These are phyloP conservation scores for Gaultheria prostrata DNA, from an alignment of 148 eudicot genomes.

Conservation along the genomic window DNA sequence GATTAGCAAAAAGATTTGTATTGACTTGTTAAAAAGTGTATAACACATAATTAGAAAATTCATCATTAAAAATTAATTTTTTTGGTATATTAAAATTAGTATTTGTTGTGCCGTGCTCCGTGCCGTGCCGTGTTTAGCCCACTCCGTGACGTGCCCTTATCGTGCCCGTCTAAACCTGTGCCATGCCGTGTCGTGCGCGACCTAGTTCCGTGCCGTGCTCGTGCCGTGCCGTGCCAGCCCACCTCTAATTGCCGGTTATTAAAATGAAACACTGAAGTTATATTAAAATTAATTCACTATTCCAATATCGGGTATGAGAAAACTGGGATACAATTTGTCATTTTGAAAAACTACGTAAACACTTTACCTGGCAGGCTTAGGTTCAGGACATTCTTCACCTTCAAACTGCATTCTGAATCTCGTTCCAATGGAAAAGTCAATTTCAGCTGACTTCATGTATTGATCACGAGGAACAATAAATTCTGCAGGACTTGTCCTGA, in stretches of 20 bases:
- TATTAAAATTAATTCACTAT: background rate
- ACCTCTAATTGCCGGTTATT: background rate
- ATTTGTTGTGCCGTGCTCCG: too few relatives aligned
- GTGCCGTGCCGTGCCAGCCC: too few relatives aligned
- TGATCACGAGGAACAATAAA: slow-evolving; percentile 19
- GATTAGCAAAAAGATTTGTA: too few relatives aligned
- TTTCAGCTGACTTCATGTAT: slow-evolving; percentile 17
- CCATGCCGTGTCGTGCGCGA: too few relatives aligned
- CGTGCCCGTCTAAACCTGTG: too few relatives aligned
- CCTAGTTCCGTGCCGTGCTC: too few relatives aligned
- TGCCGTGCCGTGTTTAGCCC: too few relatives aligned
- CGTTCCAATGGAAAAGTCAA: slow-evolving; percentile 18
- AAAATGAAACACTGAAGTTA: background rate
- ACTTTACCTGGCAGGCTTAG: slow-evolving; percentile 11
- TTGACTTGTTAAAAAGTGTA: too few relatives aligned
- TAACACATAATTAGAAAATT: too few relatives aligned
- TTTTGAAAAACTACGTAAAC: background rate
- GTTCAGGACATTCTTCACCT: slow-evolving; percentile 10
- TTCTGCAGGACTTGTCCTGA: slow-evolving; percentile 20
- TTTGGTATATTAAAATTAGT: too few relatives aligned
- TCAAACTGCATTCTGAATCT: slow-evolving; percentile 21
- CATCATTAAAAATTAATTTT: too few relatives aligned
- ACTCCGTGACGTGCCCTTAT: too few relatives aligned
- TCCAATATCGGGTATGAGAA: background rate
- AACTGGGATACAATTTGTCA: background rate